Evolutionary conservation across 768 basidiomycete species (phyloP), one percentile per base, ranked within the genome.

Genomic region (Pleurotus platypus): DNA sequence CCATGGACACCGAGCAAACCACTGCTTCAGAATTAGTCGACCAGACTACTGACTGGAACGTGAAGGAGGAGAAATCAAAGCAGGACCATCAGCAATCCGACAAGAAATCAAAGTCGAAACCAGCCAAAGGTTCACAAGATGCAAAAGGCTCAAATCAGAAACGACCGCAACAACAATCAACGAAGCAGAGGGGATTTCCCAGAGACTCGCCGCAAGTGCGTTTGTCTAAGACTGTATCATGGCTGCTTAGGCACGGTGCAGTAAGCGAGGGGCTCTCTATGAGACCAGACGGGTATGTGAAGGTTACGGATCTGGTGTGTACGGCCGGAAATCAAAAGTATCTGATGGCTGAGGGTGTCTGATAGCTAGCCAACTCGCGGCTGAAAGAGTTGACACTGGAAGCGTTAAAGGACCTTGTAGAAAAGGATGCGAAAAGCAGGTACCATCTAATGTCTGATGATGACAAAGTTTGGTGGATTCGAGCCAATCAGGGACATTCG

Each of bases 171-270:
- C 30, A 58, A 47, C 58, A 38, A 11, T 61, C 68, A 13, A 66
- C 67, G 2, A 89, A 83, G 65, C 73, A 81, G 38, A 79, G 85
- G 49, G 89, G 89, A 13, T 70, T 77, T 16, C 79, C 81, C 0
- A 76, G 70, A 48, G 92, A 95, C 62, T 74, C 83, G 3, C 84
- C 82, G 0, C 84, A 89, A 49, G 81, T 89, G 5, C 79, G 84
- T 9, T 63, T 90, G 12, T 93, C 91, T 12, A 98, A 97, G 70
- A 90, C 91, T 0, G 72, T 98, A 7, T 89, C 94, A 0, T 98
- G 89, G 81, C 75, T 98, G 22, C 81, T 98, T n/a, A 82, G 95
- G 3, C 96, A 98, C 68, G 92, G 89, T 0, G 93, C 94, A 16
- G 76, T 83, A 61, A 83, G 82, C 38, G 87, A 95, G 59, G 83